Conservation (phyloP, 257 asterid species). For the Osmanthus fragrans region DNA sequence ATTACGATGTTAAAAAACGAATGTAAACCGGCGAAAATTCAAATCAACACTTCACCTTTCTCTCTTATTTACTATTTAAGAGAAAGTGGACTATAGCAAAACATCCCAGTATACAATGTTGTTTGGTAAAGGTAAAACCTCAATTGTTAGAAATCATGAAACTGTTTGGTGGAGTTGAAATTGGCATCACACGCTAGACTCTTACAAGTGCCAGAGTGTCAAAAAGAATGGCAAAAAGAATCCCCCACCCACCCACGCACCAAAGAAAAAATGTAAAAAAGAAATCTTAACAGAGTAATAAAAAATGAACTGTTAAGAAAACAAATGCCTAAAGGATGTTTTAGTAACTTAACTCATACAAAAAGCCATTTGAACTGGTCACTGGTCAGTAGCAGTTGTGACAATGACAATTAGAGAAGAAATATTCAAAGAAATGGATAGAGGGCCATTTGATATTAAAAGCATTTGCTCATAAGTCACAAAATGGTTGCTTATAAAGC, state of each 20-base stretch:
- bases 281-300: too few relatives aligned
- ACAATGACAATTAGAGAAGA: slow-evolving; percentile 39
- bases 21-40: background rate
- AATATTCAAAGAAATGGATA: too few relatives aligned
- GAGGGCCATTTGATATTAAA: slow-evolving; percentile 27
- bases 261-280: background rate
- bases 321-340: slow-evolving; percentile 14
- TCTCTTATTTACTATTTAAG: background rate
- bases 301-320: background rate
- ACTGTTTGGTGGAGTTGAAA: background rate
- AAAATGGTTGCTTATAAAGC: slow-evolving; percentile 28
- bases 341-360: slow-evolving; percentile 10
- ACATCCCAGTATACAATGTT: background rate
- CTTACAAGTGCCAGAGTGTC: background rate
- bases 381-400: slow-evolving; percentile 41
- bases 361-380: slow-evolving; percentile 44
- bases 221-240: background rate
- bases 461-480: slow-evolving; percentile 33
- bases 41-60: background rate
- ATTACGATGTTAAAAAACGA: too few relatives aligned
- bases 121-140: background rate
- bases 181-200: background rate
- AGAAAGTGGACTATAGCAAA: background rate
- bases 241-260: background rate
- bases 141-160: background rate